Percentiles rank a stretch among this genome's conserved stretches.
These are phyloP conservation scores for Diaporthe batatas DNA, from an alignment of 2,329 filamentous ascomycete species.

Conservation along the genomic window DNA sequence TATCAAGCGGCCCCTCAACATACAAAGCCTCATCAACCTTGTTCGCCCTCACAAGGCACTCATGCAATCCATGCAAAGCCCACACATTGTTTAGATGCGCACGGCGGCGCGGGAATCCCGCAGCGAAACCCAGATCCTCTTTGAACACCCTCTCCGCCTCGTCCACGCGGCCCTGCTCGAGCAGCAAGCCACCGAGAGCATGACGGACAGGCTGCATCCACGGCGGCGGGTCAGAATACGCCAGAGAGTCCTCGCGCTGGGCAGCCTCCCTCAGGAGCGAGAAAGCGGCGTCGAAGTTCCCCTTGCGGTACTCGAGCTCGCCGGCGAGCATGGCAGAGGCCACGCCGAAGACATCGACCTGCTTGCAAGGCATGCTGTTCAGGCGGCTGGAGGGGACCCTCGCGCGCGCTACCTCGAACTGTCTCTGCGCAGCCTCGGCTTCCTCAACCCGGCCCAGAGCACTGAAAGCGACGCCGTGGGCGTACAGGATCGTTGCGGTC, in stretches of 20 bases:
- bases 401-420: not conserved
- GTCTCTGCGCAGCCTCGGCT: not conserved
- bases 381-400: not conserved
- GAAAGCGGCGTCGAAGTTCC: not conserved
- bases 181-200: not conserved
- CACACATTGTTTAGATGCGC: not conserved
- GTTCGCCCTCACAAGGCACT: not conserved
- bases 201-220: slow-evolving; percentile 4
- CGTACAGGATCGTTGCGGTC: not conserved
- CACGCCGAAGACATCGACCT: not conserved
- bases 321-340: slow-evolving; percentile 8
- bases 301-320: slow-evolving; percentile 8
- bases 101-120: not conserved
- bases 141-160: not conserved
- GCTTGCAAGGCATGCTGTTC: not conserved
- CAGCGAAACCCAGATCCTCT: not conserved
- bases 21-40: not conserved
- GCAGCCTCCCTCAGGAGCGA: not conserved
- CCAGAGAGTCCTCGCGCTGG: not conserved
- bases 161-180: not conserved
- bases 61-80: slow-evolving; percentile 6
- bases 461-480: not conserved
- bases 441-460: not conserved
- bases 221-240: not conserved
- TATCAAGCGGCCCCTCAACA: not conserved